A percentile compares a stretch with the other conserved stretches of the same genome.
Evolutionary conservation across 441 rosid species (phyloP).

Genomic region (Populus tomentosa): DNA sequence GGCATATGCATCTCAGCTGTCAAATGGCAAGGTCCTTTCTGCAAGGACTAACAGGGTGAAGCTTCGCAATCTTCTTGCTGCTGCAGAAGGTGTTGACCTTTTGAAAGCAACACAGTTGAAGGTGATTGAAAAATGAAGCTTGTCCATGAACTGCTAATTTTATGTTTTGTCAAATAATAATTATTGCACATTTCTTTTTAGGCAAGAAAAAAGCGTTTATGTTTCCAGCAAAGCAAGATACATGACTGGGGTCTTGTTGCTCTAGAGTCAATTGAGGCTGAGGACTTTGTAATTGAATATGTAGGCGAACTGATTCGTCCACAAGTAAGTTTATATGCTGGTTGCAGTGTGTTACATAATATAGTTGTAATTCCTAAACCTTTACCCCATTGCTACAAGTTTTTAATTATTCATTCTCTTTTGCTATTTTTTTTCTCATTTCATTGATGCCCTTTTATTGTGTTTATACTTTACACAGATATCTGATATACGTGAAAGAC

Average conservation of each 20-base stretch:
- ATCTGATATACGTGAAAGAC: conserved; percentile 93
- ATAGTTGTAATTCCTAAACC: conserved; percentile 1
- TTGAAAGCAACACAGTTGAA: conserved; percentile 88
- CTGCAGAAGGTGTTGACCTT: conserved; percentile 96
- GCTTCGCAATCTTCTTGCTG: conserved; percentile 97
- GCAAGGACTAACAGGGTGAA: conserved; percentile 98
- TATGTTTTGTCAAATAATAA: neutral
- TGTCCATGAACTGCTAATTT: conserved; percentile 15
- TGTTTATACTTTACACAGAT: conserved; percentile 50
- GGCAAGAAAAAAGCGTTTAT: conserved; percentile 92
- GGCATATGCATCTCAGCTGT: conserved; percentile 42
- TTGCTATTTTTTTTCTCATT: conserved; percentile 1
- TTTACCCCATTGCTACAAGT: neutral
- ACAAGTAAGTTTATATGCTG: conserved; percentile 48
- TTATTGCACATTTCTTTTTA: conserved; percentile 20
- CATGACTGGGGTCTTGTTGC: conserved; percentile 99
- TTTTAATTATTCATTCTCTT: neutral
- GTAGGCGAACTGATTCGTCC: conserved; percentile 97
- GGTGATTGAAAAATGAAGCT: conserved; percentile 40
- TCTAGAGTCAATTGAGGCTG: conserved; percentile 91
- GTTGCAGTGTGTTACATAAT: conserved; percentile 11
- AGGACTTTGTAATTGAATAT: conserved; percentile 98
- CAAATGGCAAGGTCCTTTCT: conserved; percentile 65
- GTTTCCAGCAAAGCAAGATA: conserved; percentile 94
- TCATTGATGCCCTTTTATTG: conserved; percentile 2